Conservation (phyloP, 441 rosid genomes). For the Gossypium davidsonii region DNA sequence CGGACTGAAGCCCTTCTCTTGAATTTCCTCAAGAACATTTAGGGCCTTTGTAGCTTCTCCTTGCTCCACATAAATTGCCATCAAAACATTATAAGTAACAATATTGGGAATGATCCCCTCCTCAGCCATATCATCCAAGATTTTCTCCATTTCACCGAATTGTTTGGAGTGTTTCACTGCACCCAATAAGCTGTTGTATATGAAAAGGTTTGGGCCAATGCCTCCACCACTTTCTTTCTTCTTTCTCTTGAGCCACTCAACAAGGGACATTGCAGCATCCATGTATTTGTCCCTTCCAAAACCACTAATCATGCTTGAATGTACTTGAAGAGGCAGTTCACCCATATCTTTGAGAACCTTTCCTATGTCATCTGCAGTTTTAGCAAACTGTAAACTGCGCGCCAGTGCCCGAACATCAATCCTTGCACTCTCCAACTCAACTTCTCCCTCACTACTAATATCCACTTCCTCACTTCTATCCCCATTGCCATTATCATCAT, state of each 20-base stretch:
- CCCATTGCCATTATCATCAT: not conserved
- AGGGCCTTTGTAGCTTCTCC: constrained; percentile 54
- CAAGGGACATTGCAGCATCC: constrained; percentile 60
- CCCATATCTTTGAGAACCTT: constrained; percentile 56
- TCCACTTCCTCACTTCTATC: constrained; percentile 16
- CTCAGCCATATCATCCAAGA: constrained; percentile 53
- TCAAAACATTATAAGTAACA: constrained; percentile 69
- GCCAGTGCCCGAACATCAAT: constrained; percentile 58
- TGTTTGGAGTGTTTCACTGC: constrained; percentile 53
- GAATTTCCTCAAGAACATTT: constrained; percentile 49
- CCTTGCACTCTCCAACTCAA: constrained; percentile 25
- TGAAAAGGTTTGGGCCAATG: constrained; percentile 57
- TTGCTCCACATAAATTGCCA: constrained; percentile 57
- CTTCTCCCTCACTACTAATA: constrained; percentile 13
- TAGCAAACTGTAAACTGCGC: constrained; percentile 41
- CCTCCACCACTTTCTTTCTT: constrained; percentile 46
- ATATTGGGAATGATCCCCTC: constrained; percentile 59
- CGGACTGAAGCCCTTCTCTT: constrained; percentile 46
- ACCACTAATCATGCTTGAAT: constrained; percentile 55
- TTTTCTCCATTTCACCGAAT: constrained; percentile 40
- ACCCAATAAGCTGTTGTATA: constrained; percentile 71
- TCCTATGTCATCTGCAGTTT: constrained; percentile 68
- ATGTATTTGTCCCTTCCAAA: constrained; percentile 62
- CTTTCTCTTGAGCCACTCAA: constrained; percentile 76
- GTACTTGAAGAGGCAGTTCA: constrained; percentile 61